A percentile compares a stretch with the other conserved stretches of the same genome.
phyloP scores from a whole-genome alignment of 208 protist species.

The Wallacemonas rigidus region DNA sequence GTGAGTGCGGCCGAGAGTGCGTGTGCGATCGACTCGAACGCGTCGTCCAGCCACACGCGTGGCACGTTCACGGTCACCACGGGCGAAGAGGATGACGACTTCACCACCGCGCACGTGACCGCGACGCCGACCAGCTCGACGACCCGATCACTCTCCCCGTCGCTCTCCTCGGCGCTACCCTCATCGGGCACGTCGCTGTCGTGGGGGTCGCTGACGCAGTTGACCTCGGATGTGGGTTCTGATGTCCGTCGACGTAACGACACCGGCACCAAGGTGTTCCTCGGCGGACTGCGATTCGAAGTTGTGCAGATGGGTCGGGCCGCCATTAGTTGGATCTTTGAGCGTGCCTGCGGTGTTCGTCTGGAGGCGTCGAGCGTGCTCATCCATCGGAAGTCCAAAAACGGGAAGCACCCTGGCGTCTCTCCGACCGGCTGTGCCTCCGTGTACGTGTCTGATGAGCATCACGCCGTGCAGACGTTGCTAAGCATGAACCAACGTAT shows the following conservation, averaged over 20 bases:
- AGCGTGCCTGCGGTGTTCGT: slow-evolving; percentile 56
- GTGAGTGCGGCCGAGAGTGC: too few relatives aligned
- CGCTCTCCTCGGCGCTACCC: neutral
- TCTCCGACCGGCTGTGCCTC: slow-evolving; percentile 81
- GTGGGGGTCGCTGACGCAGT: neutral
- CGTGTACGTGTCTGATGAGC: slow-evolving; percentile 57
- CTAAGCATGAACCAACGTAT: slow-evolving; percentile 77
- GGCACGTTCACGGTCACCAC: slow-evolving; percentile 12
- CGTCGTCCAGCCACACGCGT: neutral
- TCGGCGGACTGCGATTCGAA: slow-evolving; percentile 85
- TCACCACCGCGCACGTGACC: neutral
- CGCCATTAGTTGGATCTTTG: slow-evolving; percentile 74
- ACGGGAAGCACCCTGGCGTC: slow-evolving; percentile 27
- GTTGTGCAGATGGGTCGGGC: slow-evolving; percentile 75
- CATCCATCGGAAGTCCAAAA: slow-evolving; percentile 74
- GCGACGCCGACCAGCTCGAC: neutral
- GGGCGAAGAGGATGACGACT: neutral
- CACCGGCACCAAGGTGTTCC: slow-evolving; percentile 75
- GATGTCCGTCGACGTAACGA: slow-evolving; percentile 4
- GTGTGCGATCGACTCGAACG: too few relatives aligned
- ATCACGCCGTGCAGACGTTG: slow-evolving; percentile 44
- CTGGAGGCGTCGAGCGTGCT: slow-evolving; percentile 58
- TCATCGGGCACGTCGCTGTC: neutral
- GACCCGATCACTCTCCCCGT: slow-evolving; percentile 2
- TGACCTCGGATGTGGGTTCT: neutral